phyloP scores from a whole-genome alignment of 2,329 filamentous ascomycete genomes.

The Aureobasidium sp. region DNA sequence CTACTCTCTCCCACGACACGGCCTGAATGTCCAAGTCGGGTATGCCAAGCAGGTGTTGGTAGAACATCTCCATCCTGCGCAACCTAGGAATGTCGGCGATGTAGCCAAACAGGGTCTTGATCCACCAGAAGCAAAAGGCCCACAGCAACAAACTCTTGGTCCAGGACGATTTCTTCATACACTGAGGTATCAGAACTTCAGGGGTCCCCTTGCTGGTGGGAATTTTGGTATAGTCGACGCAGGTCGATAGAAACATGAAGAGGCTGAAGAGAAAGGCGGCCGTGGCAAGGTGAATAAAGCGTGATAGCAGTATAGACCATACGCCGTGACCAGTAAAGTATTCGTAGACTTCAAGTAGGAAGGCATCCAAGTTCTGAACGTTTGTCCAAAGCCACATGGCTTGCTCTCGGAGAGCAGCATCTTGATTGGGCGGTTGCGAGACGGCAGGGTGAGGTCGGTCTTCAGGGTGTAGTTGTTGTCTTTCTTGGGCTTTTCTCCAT shows the following conservation, averaged over 20 bases:
- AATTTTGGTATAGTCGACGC: constrained; percentile 72
- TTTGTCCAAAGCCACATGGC: constrained; percentile 93
- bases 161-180: constrained; percentile 66
- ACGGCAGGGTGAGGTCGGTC: constrained; percentile 15
- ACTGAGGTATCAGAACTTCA: constrained; percentile 63
- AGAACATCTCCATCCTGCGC: constrained; percentile 76
- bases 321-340: constrained; percentile 81
- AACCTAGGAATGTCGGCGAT: constrained; percentile 67
- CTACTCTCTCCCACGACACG: constrained; percentile 87
- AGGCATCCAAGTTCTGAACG: constrained; percentile 80
- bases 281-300: constrained; percentile 66
- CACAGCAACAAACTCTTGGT: constrained; percentile 72
- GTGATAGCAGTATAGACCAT: constrained; percentile 72
- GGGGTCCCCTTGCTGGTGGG: constrained; percentile 55
- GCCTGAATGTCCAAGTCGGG: constrained; percentile 85
- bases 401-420: constrained; percentile 57
- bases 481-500: constrained; percentile 44
- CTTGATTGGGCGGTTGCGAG: constrained; percentile 6
- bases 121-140: constrained; percentile 79
- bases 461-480: constrained; percentile 37
- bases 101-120: constrained; percentile 70
- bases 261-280: constrained; percentile 76
- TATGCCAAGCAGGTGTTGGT: constrained; percentile 72
- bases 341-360: constrained; percentile 76
- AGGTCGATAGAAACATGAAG: constrained; percentile 76